Conservation (phyloP, 805 yeast genomes). For the Hanseniaspora meyeri region DNA sequence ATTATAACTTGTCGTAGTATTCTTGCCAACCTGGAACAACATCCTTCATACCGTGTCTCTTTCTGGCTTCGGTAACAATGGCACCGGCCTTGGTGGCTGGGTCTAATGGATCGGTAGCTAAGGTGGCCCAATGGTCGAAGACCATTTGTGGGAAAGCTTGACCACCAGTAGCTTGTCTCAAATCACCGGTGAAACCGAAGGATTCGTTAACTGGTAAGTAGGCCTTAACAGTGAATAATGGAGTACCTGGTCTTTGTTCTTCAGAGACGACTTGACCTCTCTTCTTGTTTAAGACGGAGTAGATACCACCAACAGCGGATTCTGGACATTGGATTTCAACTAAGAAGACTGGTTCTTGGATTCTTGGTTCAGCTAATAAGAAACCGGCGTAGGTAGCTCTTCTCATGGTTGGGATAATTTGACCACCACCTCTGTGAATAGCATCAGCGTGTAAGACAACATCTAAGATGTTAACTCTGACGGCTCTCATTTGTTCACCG, state of each 20-base stretch:
- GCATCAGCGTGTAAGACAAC: slow-evolving; percentile 99
- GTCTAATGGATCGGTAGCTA: slow-evolving; percentile 88
- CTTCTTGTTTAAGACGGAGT: slow-evolving; percentile 97
- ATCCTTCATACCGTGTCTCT: slow-evolving; percentile 94
- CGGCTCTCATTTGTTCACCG: slow-evolving; percentile 92
- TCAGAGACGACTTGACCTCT: slow-evolving; percentile 99
- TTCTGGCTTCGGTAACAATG: slow-evolving; percentile 60
- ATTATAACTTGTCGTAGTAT: slow-evolving; percentile 84
- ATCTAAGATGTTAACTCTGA: slow-evolving; percentile 96
- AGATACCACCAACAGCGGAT: slow-evolving; percentile 98
- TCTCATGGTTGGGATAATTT: slow-evolving; percentile 99
- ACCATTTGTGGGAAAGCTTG: slow-evolving; percentile 99
- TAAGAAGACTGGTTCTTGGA: slow-evolving; percentile 98
- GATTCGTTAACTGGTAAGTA: slow-evolving; percentile 99
- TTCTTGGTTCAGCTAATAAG: slow-evolving; percentile 96
- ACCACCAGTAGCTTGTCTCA: slow-evolving; percentile 99
- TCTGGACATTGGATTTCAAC: slow-evolving; percentile 99
- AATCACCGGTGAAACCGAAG: slow-evolving; percentile 98
- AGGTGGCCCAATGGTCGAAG: slow-evolving; percentile 94
- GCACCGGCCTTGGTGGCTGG: slow-evolving; percentile 60
- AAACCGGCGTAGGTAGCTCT: slow-evolving; percentile 97
- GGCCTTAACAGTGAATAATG: slow-evolving; percentile 98
- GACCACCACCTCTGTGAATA: slow-evolving; percentile 99
- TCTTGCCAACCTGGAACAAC: slow-evolving; percentile 98
- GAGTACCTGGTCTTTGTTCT: slow-evolving; percentile 99